phyloP scores from a whole-genome alignment of 179 eudicot genomes.

The Silene vulgaris region DNA sequence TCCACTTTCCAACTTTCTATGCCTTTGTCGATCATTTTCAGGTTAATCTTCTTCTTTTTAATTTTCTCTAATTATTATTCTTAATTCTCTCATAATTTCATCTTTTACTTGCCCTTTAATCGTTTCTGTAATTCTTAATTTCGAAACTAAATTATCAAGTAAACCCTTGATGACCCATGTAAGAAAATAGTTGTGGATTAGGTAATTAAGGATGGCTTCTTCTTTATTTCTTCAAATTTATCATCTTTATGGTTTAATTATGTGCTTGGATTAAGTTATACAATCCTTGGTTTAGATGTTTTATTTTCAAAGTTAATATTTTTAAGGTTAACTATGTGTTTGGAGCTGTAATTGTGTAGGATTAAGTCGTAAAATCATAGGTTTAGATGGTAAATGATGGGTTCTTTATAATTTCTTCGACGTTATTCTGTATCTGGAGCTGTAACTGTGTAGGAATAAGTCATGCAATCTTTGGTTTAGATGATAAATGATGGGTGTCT shows the following conservation, averaged over 20 bases:
- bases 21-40: constrained; percentile 3
- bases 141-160: not conserved
- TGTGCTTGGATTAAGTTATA: not conserved
- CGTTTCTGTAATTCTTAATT: not conserved
- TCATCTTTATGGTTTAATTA: not conserved
- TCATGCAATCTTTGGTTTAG: not conserved
- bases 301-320: constrained; percentile 5
- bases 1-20: constrained; percentile 8
- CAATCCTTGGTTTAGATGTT: not conserved
- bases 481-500: no score
- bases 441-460: not conserved
- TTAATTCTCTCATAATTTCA: not conserved
- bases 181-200: not conserved
- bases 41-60: not conserved
- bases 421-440: not conserved
- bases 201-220: constrained; percentile 1
- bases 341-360: not conserved
- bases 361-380: no score
- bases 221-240: constrained; percentile 12
- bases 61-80: not conserved
- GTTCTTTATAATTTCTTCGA: constrained; percentile 5
- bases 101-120: not conserved
- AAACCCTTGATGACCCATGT: not conserved
- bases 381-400: constrained; percentile 14
- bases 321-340: not conserved